phyloP scores from a whole-genome alignment of 2,329 filamentous ascomycete genomes.

The Monosporascus sp. region DNA sequence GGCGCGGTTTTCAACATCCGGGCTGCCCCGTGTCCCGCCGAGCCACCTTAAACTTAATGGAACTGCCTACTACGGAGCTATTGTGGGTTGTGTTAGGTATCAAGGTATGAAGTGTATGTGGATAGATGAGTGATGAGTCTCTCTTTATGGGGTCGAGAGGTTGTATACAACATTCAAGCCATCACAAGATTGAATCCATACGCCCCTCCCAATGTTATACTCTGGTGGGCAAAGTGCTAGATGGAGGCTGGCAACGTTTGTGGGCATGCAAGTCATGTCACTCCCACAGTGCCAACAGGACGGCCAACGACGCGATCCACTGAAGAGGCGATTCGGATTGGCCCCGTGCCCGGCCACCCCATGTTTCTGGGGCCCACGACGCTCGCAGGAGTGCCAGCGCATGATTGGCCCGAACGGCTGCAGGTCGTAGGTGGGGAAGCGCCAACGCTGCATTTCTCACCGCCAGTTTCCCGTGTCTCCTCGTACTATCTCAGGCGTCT shows the following conservation, averaged over 20 bases:
- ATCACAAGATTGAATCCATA: too few relatives aligned
- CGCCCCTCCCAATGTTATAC: too few relatives aligned
- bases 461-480: constrained; percentile 28
- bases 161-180: too few relatives aligned
- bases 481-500: constrained; percentile 24
- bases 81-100: background rate
- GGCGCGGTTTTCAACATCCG: background rate
- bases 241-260: too few relatives aligned
- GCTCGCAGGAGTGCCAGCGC: constrained; percentile 14
- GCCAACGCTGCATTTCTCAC: constrained; percentile 28
- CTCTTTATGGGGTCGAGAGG: too few relatives aligned
- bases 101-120: too few relatives aligned
- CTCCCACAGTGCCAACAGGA: background rate
- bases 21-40: background rate
- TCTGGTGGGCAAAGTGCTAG: too few relatives aligned
- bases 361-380: background rate
- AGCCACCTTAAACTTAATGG: background rate
- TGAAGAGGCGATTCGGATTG: background rate
- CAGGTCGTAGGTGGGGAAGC: constrained; percentile 28
- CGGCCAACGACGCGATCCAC: background rate
- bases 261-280: background rate
- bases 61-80: background rate
- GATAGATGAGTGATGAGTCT: too few relatives aligned
- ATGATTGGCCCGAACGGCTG: constrained; percentile 20
- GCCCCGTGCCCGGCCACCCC: background rate